Evolutionary conservation across 1,284 basidiomycete genomes (phyloP).

Genomic region (Microbotryum intermedium): DNA sequence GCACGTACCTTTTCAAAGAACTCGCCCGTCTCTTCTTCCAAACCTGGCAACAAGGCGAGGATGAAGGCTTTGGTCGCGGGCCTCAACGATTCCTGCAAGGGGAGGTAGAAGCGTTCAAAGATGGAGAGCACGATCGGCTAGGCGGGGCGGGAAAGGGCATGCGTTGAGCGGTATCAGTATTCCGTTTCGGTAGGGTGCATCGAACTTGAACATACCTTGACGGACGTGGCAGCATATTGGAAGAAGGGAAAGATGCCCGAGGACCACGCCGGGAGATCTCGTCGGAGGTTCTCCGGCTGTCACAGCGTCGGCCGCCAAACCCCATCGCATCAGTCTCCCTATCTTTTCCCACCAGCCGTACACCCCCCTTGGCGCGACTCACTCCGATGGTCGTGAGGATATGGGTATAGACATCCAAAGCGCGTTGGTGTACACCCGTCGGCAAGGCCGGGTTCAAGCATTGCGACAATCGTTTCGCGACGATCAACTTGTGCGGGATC

Average conservation of each 20-base stretch:
- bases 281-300: conserved; percentile 75
- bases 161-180: background rate
- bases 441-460: conserved; percentile 95
- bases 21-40: conserved; percentile 93
- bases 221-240: conserved; percentile 91
- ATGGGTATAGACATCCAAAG: conserved; percentile 89
- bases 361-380: conserved; percentile 36
- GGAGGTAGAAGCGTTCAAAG: conserved; percentile 83
- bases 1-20: conserved; percentile 79
- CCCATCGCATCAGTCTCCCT: background rate
- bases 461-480: conserved; percentile 90
- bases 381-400: conserved; percentile 84
- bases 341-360: background rate
- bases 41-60: conserved; percentile 79
- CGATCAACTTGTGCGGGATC: conserved; percentile 88
- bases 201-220: conserved; percentile 52
- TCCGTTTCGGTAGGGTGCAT: background rate
- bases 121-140: conserved; percentile 76
- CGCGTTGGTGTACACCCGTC: conserved; percentile 90
- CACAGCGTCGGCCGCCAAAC: background rate
- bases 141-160: background rate
- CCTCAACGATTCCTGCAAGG: conserved; percentile 68
- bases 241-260: conserved; percentile 97
- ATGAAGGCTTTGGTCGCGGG: conserved; percentile 91
- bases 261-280: conserved; percentile 88